A percentile compares a stretch with the other conserved stretches of the same genome.
Evolutionary conservation across 176 grass and related monocot species (phyloP).

Genomic region (Carex cristatella): DNA sequence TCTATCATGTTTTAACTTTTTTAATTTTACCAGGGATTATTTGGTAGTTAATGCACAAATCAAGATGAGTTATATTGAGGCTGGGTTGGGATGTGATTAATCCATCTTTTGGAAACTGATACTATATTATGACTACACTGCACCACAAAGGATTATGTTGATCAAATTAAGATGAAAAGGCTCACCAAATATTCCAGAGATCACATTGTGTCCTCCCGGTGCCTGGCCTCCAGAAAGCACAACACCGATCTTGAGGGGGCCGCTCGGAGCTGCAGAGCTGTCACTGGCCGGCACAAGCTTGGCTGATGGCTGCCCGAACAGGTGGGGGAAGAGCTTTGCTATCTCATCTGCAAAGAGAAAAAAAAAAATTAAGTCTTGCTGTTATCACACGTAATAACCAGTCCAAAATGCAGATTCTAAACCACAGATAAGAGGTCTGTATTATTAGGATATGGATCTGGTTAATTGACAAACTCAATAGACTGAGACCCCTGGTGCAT

Average conservation of each 20-base stretch:
- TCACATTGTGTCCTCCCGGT: slow-evolving; percentile 94
- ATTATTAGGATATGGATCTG: neutral
- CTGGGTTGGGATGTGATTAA: neutral
- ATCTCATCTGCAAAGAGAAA: slow-evolving; percentile 59
- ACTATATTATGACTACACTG: neutral
- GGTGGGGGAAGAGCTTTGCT: slow-evolving; percentile 74
- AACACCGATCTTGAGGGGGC: slow-evolving; percentile 67
- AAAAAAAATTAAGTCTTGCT: too few relatives aligned
- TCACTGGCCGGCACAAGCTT: slow-evolving; percentile 42
- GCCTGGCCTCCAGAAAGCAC: slow-evolving; percentile 94
- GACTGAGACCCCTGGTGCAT: too few relatives aligned
- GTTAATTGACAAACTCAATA: neutral
- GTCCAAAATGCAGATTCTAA: too few relatives aligned
- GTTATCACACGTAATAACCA: too few relatives aligned
- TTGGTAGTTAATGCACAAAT: too few relatives aligned
- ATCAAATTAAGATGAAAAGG: neutral
- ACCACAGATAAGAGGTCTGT: neutral
- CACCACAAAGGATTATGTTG: neutral
- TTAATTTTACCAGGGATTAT: too few relatives aligned
- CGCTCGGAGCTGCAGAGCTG: slow-evolving; percentile 1
- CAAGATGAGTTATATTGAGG: too few relatives aligned
- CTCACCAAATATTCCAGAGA: slow-evolving; percentile 91
- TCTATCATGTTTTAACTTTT: too few relatives aligned
- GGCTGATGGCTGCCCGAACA: slow-evolving; percentile 77
- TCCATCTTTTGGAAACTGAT: neutral